A percentile compares a stretch with the other conserved stretches of the same genome.
phyloP scores from a whole-genome alignment of 805 yeast species.

The Saccharomycopsis sp. region DNA sequence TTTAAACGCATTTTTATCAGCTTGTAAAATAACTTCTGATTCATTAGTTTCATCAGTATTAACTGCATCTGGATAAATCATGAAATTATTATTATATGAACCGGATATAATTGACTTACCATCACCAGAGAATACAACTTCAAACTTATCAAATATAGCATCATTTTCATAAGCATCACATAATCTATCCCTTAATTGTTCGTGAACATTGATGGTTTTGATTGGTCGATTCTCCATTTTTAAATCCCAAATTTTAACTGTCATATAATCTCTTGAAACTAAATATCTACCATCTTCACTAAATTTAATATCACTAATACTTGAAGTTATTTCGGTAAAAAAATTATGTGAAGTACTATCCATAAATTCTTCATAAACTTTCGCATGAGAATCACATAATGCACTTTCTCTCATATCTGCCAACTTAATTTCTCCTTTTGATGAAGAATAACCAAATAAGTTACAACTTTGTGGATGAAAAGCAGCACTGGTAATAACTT shows the following conservation, averaged over 20 bases:
- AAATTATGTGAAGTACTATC: slow-evolving; percentile 91
- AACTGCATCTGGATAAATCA: slow-evolving; percentile 86
- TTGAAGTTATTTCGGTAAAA: slow-evolving; percentile 92
- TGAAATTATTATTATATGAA: slow-evolving; percentile 90
- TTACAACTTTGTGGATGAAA: slow-evolving; percentile 93
- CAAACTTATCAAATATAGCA: slow-evolving; percentile 97
- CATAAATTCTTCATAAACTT: slow-evolving; percentile 81
- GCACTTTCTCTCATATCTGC: slow-evolving; percentile 97
- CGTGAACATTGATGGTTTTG: slow-evolving; percentile 91
- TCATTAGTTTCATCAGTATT: slow-evolving; percentile 25
- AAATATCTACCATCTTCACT: slow-evolving; percentile 87
- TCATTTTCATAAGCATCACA: slow-evolving; percentile 98
- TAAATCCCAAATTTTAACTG: slow-evolving; percentile 96
- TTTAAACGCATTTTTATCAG: slow-evolving; percentile 95
- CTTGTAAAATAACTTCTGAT: slow-evolving; percentile 77
- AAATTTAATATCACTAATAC: slow-evolving; percentile 89
- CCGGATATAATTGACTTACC: slow-evolving; percentile 92
- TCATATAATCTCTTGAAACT: slow-evolving; percentile 94
- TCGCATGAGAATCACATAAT: slow-evolving; percentile 81
- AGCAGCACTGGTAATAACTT: slow-evolving; percentile 93
- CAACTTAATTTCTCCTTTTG: slow-evolving; percentile 90
- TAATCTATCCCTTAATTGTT: slow-evolving; percentile 81
- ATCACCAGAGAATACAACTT: slow-evolving; percentile 91
- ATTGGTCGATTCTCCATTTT: slow-evolving; percentile 94
- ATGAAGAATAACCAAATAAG: slow-evolving; percentile 86